phyloP scores from a whole-genome alignment of 106 monocot genomes.

The Platanthera guangdongensis region DNA sequence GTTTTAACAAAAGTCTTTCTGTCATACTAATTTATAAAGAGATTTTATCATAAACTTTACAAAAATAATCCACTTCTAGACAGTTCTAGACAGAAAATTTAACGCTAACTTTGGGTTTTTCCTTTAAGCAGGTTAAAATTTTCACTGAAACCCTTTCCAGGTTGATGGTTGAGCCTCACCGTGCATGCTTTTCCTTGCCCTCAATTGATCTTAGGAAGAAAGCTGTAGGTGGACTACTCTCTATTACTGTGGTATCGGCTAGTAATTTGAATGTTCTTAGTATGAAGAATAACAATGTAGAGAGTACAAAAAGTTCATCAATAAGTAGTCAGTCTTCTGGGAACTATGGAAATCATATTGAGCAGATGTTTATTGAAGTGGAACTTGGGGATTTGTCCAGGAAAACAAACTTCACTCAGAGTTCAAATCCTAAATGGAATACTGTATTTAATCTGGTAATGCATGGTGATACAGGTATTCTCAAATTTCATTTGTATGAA shows the following conservation, averaged over 20 bases:
- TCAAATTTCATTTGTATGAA: slow-evolving; percentile 81
- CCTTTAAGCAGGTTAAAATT: slow-evolving; percentile 58
- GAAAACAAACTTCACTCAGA: slow-evolving; percentile 44
- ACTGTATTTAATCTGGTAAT: slow-evolving; percentile 73
- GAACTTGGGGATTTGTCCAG: slow-evolving; percentile 65
- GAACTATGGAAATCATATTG: slow-evolving; percentile 12
- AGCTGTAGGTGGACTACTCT: slow-evolving; percentile 59
- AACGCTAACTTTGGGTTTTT: background rate
- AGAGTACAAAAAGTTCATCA: slow-evolving; percentile 13
- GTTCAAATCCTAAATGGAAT: slow-evolving; percentile 65
- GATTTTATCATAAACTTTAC: too few species aligned
- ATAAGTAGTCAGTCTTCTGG: slow-evolving; percentile 12
- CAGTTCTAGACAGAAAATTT: background rate
- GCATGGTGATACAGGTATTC: slow-evolving; percentile 61
- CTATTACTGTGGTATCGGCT: slow-evolving; percentile 72
- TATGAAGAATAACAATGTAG: slow-evolving; percentile 19
- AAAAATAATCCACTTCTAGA: too few species aligned
- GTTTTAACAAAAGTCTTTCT: too few species aligned
- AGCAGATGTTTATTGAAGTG: slow-evolving; percentile 74
- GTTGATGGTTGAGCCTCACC: slow-evolving; percentile 86
- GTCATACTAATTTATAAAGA: too few species aligned
- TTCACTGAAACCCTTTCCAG: slow-evolving; percentile 72
- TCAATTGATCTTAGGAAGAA: slow-evolving; percentile 53
- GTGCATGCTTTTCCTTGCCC: slow-evolving; percentile 76
- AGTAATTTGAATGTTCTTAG: slow-evolving; percentile 31